Evolutionary conservation across 208 protist species (phyloP).

Genomic region (Trypanosoma brucei): DNA sequence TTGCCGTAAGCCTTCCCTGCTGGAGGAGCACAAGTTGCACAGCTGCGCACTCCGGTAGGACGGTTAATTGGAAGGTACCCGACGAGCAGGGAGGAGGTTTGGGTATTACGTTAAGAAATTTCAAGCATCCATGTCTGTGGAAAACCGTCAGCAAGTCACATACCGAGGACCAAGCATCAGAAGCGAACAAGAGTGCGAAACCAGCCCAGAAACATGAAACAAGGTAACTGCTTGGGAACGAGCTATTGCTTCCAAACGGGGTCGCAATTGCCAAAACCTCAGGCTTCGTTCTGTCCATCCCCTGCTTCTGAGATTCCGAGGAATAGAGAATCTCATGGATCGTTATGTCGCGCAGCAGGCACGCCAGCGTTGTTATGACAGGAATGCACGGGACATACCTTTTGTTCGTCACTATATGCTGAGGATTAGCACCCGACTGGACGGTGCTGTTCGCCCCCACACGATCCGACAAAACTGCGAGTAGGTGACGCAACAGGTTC

Average conservation of each 20-base stretch:
- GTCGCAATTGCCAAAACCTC: conserved; percentile 8
- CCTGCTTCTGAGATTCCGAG: neutral
- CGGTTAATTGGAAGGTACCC: neutral
- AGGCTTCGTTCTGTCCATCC: conserved; percentile 5
- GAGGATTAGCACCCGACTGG: neutral
- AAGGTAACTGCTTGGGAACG: conserved; percentile 20
- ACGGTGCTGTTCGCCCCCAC: neutral
- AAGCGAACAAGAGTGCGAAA: conserved; percentile 20
- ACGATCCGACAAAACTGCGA: conserved; percentile 1
- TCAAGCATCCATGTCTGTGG: conserved; percentile 19
- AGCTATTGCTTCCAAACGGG: conserved; percentile 16
- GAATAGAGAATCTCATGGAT: conserved; percentile 22
- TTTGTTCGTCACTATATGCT: neutral
- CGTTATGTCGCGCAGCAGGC: conserved; percentile 21
- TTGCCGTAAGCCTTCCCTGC: conserved; percentile 9
- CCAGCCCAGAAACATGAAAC: conserved; percentile 19
- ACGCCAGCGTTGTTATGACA: conserved; percentile 14
- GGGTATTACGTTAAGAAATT: conserved; percentile 13
- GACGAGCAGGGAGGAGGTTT: neutral
- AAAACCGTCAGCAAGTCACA: conserved; percentile 24
- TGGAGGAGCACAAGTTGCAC: conserved; percentile 21
- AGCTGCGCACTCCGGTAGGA: conserved; percentile 13
- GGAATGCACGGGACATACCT: conserved; percentile 5
- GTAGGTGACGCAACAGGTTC: conserved; percentile 7
- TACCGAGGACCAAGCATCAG: conserved; percentile 11